phyloP scores from a whole-genome alignment of 805 yeast genomes.

The Barnettozyma botsteinii region DNA sequence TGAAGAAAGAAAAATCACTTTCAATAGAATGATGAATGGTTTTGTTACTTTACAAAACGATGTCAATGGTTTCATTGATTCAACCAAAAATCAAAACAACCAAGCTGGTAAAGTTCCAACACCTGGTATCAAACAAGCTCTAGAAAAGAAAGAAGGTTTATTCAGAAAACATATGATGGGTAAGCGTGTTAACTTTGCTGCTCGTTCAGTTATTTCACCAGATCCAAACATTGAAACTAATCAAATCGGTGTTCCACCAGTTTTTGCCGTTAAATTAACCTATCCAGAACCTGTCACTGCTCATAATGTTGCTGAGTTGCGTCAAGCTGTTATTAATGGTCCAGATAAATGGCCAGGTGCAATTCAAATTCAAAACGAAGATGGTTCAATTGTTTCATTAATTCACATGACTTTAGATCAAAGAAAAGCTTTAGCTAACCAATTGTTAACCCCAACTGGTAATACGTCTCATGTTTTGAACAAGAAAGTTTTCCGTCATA shows the following conservation, averaged over 20 bases:
- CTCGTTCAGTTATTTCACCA: constrained; percentile 98
- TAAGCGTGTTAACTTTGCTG: constrained; percentile 97
- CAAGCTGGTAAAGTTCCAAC: constrained; percentile 58
- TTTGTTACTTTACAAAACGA: constrained; percentile 94
- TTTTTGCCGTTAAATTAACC: constrained; percentile 90
- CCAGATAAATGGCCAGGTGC: constrained; percentile 99
- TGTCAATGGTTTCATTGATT: constrained; percentile 89
- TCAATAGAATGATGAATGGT: constrained; percentile 90
- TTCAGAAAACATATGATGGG: constrained; percentile 99
- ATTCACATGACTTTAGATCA: constrained; percentile 90
- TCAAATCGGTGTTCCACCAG: constrained; percentile 98
- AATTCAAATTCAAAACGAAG: constrained; percentile 90
- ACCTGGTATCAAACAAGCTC: constrained; percentile 96
- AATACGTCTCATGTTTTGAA: constrained; percentile 54
- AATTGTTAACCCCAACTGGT: constrained; percentile 79
- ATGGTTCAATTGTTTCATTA: constrained; percentile 76
- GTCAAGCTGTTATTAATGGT: constrained; percentile 95
- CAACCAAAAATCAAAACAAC: constrained; percentile 78
- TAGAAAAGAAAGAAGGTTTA: constrained; percentile 97
- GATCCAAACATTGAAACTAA: constrained; percentile 98
- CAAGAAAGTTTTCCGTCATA: constrained; percentile 93
- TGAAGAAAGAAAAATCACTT: constrained; percentile 69
- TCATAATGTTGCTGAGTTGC: constrained; percentile 81
- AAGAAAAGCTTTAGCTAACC: constrained; percentile 92
- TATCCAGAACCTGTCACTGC: constrained; percentile 98